Evolutionary conservation across 768 basidiomycete genomes (phyloP), one percentile per base, ranked within the genome.

Genomic region (Leccinum boreale): DNA sequence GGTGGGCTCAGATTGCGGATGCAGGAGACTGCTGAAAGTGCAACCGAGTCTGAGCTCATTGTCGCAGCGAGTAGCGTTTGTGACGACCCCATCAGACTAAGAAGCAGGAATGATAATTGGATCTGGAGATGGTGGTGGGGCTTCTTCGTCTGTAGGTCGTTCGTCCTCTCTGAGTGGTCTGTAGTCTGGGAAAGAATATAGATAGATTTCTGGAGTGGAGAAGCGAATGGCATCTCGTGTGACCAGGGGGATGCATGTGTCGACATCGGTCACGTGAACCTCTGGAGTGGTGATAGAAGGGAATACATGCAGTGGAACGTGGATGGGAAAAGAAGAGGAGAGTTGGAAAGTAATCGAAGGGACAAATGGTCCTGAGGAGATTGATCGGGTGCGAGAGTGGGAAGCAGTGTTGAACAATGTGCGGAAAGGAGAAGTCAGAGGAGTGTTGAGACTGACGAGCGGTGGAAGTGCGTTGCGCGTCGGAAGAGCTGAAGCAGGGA

Each of bases 161-260:
- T 83, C 85, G 66, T 90, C 87, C 70, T 92, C 87, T 4, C 83
- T 78, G 46, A 90, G 85, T 77, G 10, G 80, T 76, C 0, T 80
- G 74, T 0, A 85, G 82, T 33, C 86, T 82, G 15, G 94, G 94
- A 65, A 97, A 97, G 79, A 88, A 96, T 15, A 96, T 79, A 1
- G 93, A 95, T 3, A 97, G 77, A 66, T 98, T 98, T 49, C 94
- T 85, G 0, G 94, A 94, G 68, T 97, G 94, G 19, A 96, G 77
- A 2, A 92, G 82, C 4, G 83, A 74, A 71, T 94, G 92, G 46
- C 79, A 63, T 48, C 78, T 68, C n/a, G 55, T 69, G 9, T 73
- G 72, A 21, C 68, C 58, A 23, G 69, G 71, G 1, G 63, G 67
- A 58, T 39, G n/a, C 21, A 50, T 7, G 44, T 21, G 36, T 64